Percentiles rank a stretch among this genome's conserved stretches.
These are phyloP conservation scores for Cytospora piceae DNA, from an alignment of 2,329 filamentous ascomycete species.

Conservation along the genomic window DNA sequence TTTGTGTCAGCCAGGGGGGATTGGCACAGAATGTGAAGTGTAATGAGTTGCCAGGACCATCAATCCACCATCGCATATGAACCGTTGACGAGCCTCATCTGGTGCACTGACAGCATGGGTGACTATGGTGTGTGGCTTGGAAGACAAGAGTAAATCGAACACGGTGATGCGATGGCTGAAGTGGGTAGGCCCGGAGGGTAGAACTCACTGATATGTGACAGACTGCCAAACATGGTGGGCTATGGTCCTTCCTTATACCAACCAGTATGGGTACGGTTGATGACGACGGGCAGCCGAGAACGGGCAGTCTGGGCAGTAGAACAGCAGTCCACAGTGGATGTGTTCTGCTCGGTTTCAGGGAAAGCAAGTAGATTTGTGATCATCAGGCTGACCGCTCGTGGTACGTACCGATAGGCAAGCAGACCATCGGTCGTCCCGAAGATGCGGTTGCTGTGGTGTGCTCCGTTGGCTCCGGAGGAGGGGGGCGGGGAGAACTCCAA, in stretches of 20 bases:
- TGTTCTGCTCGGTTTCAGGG: not conserved
- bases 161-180: not conserved
- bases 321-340: no score
- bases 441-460: not conserved
- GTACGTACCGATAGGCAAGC: not conserved
- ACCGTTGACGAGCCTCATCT: conserved; percentile 8
- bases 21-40: not conserved
- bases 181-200: conserved; percentile 10
- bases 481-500: no score
- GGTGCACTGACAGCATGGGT: conserved; percentile 8
- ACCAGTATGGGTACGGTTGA: conserved; percentile 2
- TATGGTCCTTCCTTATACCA: not conserved
- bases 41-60: not conserved
- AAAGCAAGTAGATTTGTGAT: not conserved
- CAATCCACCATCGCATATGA: not conserved
- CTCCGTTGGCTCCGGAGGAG: not conserved
- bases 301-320: not conserved
- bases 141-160: not conserved
- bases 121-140: not conserved
- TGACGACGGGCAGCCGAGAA: not conserved
- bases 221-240: conserved; percentile 48
- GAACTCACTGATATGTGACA: conserved; percentile 46
- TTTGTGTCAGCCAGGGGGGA: conserved; percentile 23
- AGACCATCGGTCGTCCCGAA: not conserved
- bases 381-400: not conserved